Evolutionary conservation across 2,329 filamentous ascomycete species (phyloP).

Genomic region (Chrysoporthe cubensis): DNA sequence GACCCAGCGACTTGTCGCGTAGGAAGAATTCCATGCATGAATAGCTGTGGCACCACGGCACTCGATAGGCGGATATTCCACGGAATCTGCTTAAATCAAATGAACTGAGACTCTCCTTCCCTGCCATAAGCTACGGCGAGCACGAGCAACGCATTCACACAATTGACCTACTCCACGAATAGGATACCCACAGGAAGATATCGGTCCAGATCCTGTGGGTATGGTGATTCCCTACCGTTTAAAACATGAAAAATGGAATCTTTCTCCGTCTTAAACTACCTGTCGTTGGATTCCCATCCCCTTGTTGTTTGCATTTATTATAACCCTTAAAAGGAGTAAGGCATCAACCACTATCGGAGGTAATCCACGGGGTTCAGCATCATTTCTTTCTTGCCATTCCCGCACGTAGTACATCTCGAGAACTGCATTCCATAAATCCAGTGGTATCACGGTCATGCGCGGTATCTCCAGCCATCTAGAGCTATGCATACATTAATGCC

Average conservation of each 20-base stretch:
- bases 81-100: neutral
- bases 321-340: neutral
- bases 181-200: too few species aligned
- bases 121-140: too few species aligned
- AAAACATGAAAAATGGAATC: neutral
- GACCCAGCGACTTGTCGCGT: neutral
- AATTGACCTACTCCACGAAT: too few species aligned
- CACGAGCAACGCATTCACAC: too few species aligned
- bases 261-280: neutral
- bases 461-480: too few species aligned
- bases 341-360: neutral
- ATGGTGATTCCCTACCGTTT: neutral
- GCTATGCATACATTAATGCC: slow-evolving; percentile 27
- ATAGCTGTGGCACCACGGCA: too few species aligned
- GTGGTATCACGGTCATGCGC: neutral
- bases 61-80: neutral
- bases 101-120: too few species aligned
- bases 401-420: neutral
- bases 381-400: neutral
- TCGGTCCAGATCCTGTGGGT: too few species aligned
- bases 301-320: neutral
- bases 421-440: neutral
- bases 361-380: neutral
- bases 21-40: too few species aligned
- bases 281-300: neutral